These are phyloP conservation scores for Phaeotremella fagi DNA, from an alignment of 768 basidiomycete genomes.

Conservation along the genomic window DNA sequence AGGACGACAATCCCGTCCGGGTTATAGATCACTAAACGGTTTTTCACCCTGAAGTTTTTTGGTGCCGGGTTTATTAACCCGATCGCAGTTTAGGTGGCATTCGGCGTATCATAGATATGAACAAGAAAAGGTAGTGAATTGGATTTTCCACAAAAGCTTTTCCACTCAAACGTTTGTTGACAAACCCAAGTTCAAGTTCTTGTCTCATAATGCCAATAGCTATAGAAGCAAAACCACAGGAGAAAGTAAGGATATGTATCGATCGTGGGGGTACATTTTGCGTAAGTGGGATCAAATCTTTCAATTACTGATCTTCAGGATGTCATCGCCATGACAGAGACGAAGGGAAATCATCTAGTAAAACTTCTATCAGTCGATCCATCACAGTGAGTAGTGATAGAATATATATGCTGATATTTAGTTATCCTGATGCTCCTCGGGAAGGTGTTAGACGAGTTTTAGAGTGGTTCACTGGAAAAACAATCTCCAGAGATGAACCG, in stretches of 20 bases:
- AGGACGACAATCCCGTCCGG: not conserved
- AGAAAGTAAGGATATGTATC: constrained; percentile 28
- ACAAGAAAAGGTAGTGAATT: too few relatives aligned
- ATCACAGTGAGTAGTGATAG: constrained; percentile 15
- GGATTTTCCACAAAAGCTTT: too few relatives aligned
- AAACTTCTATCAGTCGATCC: constrained; percentile 25
- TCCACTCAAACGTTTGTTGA: too few relatives aligned
- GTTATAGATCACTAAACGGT: not conserved
- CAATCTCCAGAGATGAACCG: constrained; percentile 61
- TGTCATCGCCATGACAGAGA: constrained; percentile 29
- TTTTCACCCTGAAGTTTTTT: not conserved
- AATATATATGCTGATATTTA: constrained; percentile 67
- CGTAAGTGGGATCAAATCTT: too few relatives aligned
- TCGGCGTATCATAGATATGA: too few relatives aligned
- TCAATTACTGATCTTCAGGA: too few relatives aligned
- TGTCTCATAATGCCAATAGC: too few relatives aligned
- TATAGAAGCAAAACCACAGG: too few relatives aligned
- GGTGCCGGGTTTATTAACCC: not conserved
- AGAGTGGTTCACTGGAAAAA: constrained; percentile 65
- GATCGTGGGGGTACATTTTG: constrained; percentile 77
- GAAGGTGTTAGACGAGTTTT: constrained; percentile 84
- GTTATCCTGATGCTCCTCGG: constrained; percentile 79
- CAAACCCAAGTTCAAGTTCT: too few relatives aligned
- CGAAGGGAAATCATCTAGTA: constrained; percentile 44
- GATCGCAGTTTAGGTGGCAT: too few relatives aligned